A percentile compares a stretch with the other conserved stretches of the same genome.
Evolutionary conservation across 768 basidiomycete species (phyloP).

Genomic region (Chlorophyllum brunneum): DNA sequence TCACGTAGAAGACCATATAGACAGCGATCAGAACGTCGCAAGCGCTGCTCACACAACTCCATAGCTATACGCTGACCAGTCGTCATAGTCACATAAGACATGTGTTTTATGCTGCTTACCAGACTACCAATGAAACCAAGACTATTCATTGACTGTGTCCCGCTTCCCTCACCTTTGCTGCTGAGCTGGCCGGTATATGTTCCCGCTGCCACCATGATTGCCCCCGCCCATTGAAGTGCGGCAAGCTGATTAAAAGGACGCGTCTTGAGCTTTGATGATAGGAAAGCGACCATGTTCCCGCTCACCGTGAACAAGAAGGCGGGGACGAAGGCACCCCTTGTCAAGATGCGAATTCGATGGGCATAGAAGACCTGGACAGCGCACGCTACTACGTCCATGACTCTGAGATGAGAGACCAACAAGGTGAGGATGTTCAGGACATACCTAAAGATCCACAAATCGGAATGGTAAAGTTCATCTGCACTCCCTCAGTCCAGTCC

Average conservation of each 20-base stretch:
- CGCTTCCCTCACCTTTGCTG: background rate
- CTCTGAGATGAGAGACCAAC: background rate
- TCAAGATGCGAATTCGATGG: background rate
- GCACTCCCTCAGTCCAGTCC: constrained; percentile 4
- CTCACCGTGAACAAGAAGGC: background rate
- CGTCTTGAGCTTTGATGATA: background rate
- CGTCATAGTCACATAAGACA: too few species aligned
- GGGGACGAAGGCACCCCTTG: background rate
- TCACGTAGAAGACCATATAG: constrained; percentile 4
- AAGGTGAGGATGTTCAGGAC: background rate
- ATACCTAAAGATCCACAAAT: constrained; percentile 5
- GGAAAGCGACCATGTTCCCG: background rate
- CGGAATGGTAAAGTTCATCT: constrained; percentile 1
- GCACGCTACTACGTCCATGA: background rate
- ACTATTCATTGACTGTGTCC: background rate
- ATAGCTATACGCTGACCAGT: background rate
- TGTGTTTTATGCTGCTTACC: background rate
- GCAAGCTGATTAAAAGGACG: background rate
- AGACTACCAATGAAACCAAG: constrained; percentile 1
- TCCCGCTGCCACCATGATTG: constrained; percentile 1
- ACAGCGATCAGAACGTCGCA: constrained; percentile 6
- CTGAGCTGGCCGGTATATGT: background rate
- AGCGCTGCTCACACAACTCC: background rate
- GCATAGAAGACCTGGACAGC: constrained; percentile 4
- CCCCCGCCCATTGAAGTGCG: constrained; percentile 1